These are phyloP conservation scores for Plasmodium sp. DNA, from an alignment of 169 alveolate genomes.

Conservation along the genomic window DNA sequence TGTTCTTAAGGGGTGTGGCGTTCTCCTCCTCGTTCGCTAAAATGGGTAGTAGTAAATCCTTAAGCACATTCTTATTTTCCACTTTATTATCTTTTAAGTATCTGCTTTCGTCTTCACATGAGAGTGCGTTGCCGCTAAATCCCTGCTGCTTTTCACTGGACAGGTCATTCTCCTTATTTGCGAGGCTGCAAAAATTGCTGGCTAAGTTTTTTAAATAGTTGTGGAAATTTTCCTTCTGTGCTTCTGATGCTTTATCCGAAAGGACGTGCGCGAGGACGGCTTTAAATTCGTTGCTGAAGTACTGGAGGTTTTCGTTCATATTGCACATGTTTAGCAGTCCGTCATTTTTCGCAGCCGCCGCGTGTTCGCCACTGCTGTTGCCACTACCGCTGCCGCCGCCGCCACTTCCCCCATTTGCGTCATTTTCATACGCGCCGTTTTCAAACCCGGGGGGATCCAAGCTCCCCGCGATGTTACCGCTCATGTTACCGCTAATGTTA, in stretches of 20 bases:
- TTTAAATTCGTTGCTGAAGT: slow-evolving; percentile 23
- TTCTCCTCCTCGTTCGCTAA: neutral
- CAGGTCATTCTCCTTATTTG: neutral
- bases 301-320: slow-evolving; percentile 5
- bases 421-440: neutral
- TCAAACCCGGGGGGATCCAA: neutral
- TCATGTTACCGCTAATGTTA: neutral
- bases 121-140: neutral
- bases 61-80: slow-evolving; percentile 4
- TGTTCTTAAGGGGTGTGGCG: neutral
- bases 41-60: slow-evolving; percentile 16
- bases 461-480: neutral
- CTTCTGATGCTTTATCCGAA: slow-evolving; percentile 2
- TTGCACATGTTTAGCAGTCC: slow-evolving; percentile 2
- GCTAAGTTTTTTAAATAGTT: slow-evolving; percentile 15
- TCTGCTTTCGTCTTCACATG: neutral
- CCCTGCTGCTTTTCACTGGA: neutral
- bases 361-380: neutral
- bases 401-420: neutral
- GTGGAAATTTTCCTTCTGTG: neutral
- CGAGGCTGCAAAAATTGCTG: neutral
- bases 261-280: neutral
- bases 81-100: slow-evolving; percentile 15
- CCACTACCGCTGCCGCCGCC: neutral
- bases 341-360: neutral